Base-by-base conservation (phyloP, 371 early-diverging fungal species). In the Actinomortierella wolfii region DNA sequence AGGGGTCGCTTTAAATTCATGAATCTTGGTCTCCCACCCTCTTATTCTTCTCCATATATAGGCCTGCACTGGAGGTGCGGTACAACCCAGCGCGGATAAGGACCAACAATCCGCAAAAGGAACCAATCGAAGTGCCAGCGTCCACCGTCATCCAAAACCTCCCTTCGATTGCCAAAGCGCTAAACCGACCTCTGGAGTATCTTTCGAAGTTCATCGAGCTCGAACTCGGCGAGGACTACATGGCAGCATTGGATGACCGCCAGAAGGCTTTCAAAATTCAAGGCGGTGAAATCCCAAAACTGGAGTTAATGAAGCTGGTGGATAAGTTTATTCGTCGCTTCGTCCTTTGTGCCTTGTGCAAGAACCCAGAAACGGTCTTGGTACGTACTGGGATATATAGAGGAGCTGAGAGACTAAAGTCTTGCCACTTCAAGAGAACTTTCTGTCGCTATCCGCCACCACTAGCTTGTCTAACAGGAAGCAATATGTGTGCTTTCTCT, bases 311-410 rank as follows among this genome's bases (percentile, higher is more conserved):
- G 67, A 39, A 62, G 56, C 51, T 54, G 41, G 46, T 73, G 24
- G 73, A 73, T 26, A 73, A 73, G 29, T 73, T 73, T 43, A 73
- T 73, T 46, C 73, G 73, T 8, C 67, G 73, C 11, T 73, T 73
- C 48, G 63, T 73, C 17, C 42, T 73, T 18, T 73, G 73, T 29
- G 66, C 51, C 24, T 48, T 73, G 25, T 73, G 73, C 43, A 55
- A 66, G 29, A 73, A 73, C 25, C 73, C 73, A n/a, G 73, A 73
- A 51, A 73, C 73, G 0, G 73, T 67, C 2, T 28, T 73, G 47
- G 34, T 34, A 4, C 4, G 34, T 34, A n/a, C n/a, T n/a, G n/a
- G n/a, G n/a, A n/a, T n/a, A n/a, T n/a, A n/a, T n/a, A n/a, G n/a
- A n/a, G n/a, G n/a, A n/a, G n/a, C n/a, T n/a, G n/a, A n/a, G n/a